A percentile compares a stretch with the other conserved stretches of the same genome.
phyloP scores from a whole-genome alignment of 805 yeast genomes.

The Kregervanrija pseudodelftensis region DNA sequence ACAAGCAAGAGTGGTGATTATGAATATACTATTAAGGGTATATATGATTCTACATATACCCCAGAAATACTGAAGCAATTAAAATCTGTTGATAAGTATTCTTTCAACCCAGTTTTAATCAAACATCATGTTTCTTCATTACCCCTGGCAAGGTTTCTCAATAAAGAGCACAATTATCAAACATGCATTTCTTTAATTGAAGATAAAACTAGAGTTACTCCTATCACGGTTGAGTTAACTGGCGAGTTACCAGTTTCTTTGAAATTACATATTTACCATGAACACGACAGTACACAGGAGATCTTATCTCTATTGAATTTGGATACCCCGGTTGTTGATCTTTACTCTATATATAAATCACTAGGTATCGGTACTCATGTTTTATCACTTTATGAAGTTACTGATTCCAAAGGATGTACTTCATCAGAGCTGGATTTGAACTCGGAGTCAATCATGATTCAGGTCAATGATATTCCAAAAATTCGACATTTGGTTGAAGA shows the following conservation, averaged over 20 bases:
- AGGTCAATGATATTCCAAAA: slow-evolving; percentile 72
- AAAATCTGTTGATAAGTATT: slow-evolving; percentile 17
- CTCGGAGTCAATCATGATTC: slow-evolving; percentile 31
- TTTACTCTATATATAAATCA: slow-evolving; percentile 39
- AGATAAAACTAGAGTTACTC: slow-evolving; percentile 28
- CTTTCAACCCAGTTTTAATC: slow-evolving; percentile 30
- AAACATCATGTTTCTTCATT: slow-evolving; percentile 48
- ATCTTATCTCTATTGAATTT: slow-evolving; percentile 38
- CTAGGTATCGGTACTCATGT: slow-evolving; percentile 66
- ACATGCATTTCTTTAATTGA: slow-evolving; percentile 24
- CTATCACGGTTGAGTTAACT: slow-evolving; percentile 45
- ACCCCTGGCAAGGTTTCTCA: slow-evolving; percentile 44
- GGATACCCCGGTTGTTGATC: slow-evolving; percentile 28
- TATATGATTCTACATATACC: slow-evolving; percentile 60
- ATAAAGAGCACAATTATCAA: slow-evolving; percentile 15
- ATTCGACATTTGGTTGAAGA: slow-evolving; percentile 37
- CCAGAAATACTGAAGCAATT: slow-evolving; percentile 29
- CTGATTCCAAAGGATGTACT: slow-evolving; percentile 67
- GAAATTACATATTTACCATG: slow-evolving; percentile 53
- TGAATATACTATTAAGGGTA: slow-evolving; percentile 49
- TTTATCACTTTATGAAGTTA: slow-evolving; percentile 48
- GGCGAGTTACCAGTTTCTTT: slow-evolving; percentile 62
- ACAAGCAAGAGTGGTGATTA: slow-evolving; percentile 50
- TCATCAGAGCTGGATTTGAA: slow-evolving; percentile 34
- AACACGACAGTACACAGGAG: slow-evolving; percentile 47